Evolutionary conservation across 805 yeast species (phyloP).

Genomic region (Candida boleticola): DNA sequence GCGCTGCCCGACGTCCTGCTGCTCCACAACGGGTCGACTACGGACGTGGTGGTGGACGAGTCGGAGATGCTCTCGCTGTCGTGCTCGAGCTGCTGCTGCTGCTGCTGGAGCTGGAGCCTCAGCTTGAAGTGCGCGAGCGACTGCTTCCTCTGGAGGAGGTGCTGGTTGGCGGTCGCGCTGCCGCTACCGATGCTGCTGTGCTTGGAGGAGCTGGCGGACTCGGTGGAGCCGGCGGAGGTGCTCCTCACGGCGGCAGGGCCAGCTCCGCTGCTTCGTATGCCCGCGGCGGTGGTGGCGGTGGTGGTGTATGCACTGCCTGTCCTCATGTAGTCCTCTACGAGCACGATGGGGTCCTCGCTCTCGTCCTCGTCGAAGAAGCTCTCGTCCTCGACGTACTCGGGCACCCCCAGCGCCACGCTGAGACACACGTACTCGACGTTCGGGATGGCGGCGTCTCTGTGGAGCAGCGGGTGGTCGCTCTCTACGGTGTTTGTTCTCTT

Average conservation of each 20-base stretch:
- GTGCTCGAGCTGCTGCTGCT: neutral
- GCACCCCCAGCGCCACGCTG: neutral
- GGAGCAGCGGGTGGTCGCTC: neutral
- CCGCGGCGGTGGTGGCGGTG: neutral
- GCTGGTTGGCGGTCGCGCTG: no score
- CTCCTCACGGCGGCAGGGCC: no score
- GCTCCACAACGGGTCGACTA: constrained; percentile 2
- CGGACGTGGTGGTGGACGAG: constrained; percentile 2
- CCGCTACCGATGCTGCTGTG: neutral
- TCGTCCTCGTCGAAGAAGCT: constrained; percentile 16
- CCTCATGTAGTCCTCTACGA: constrained; percentile 59
- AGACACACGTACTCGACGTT: neutral
- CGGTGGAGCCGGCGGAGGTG: neutral
- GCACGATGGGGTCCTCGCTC: constrained; percentile 40
- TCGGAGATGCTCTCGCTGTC: constrained; percentile 2
- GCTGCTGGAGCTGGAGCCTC: constrained; percentile 6
- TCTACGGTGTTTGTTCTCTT: neutral
- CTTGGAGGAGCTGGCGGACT: neutral
- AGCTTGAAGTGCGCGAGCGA: constrained; percentile 40
- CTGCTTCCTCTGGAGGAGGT: constrained; percentile 22
- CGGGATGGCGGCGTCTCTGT: constrained; percentile 6
- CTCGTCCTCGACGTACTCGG: constrained; percentile 11
- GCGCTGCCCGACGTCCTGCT: constrained; percentile 2
- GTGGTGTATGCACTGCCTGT: neutral
- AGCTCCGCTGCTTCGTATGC: neutral